Base-by-base conservation (phyloP, 225 moss, liverwort and hornwort species). In the Polytrichum commune region DNA sequence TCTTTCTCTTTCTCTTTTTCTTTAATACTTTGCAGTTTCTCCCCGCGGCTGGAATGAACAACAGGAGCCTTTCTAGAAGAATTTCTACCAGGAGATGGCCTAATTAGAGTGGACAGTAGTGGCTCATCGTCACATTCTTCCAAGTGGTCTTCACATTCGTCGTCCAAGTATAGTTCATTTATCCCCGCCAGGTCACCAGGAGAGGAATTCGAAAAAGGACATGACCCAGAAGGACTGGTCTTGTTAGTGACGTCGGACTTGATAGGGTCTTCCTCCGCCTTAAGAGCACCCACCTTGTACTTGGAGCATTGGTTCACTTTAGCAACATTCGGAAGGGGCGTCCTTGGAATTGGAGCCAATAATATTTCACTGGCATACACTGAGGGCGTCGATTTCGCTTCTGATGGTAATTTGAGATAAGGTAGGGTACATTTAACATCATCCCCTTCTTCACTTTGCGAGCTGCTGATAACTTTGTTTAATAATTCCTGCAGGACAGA, bases 201-300 rank as follows among this genome's bases (percentile, higher is more conserved):
- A 68, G 20, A 25, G 25, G 19, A 9, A 25, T 53, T 25, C 18
- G 53, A 53, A 53, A 68, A 9, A 54, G 67, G 67, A 23, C 54
- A 68, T 68, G 67, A 53, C 27, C 25, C 54, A 54, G 35, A 35
- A 54, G 67, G 67, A 53, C 67, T 28, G 18, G 67, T 68, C 67
- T 68, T 68, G 54, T 53, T 68, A 27, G 67, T 68, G 25, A 53
- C 53, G 28, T 68, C 67, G 18, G 67, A 68, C 53, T 68, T 68
- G 53, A 68, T 13, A 13, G 53, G 67, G 26, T 68, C 67, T 68
- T 53, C 67, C 67, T 68, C 53, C 18, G 26, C 22, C 67, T 68
- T 68, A 54, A 13, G 27, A 28, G 54, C 67, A 18, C 54, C 53
- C 10, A 27, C 4, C n/a, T 68, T 23, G 8, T 23, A 7, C 10